Evolutionary conservation across 2,329 filamentous ascomycete genomes (phyloP).

Genomic region (Talaromyces piceae): DNA sequence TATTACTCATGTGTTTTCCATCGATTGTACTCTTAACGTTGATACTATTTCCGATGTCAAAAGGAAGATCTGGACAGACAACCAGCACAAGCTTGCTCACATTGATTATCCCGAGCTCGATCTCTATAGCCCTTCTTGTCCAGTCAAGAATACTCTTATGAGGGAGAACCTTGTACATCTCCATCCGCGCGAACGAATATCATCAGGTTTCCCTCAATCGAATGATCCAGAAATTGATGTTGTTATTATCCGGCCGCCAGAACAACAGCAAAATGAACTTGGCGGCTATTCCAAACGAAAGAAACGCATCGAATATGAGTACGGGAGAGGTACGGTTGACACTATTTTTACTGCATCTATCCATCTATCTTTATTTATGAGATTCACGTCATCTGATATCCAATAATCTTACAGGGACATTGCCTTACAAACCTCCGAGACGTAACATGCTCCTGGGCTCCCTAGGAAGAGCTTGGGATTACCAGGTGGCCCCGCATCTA

Average conservation of each 20-base stretch:
- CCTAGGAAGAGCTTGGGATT: background rate
- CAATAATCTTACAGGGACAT: no score
- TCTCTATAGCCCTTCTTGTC: background rate
- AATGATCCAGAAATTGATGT: conserved; percentile 6
- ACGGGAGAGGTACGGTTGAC: no score
- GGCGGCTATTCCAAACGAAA: no score
- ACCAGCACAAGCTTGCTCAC: background rate
- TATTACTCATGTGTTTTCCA: no score
- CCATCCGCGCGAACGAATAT: conserved; percentile 4
- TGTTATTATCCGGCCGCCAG: conserved; percentile 1
- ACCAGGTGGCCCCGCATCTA: background rate
- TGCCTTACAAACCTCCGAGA: background rate
- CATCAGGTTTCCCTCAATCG: conserved; percentile 6
- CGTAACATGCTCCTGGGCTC: background rate
- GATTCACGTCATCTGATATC: no score
- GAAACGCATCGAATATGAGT: no score
- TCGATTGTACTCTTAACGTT: no score
- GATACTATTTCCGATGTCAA: background rate
- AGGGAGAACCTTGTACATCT: conserved; percentile 5
- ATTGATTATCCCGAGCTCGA: conserved; percentile 2
- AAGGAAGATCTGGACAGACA: conserved; percentile 4
- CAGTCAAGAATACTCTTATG: conserved; percentile 4
- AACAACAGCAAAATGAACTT: conserved; percentile 2
- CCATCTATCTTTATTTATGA: no score
- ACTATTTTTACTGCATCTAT: no score